Base-by-base conservation (phyloP, 2,329 filamentous ascomycete genomes). In the Colletotrichum lini region DNA sequence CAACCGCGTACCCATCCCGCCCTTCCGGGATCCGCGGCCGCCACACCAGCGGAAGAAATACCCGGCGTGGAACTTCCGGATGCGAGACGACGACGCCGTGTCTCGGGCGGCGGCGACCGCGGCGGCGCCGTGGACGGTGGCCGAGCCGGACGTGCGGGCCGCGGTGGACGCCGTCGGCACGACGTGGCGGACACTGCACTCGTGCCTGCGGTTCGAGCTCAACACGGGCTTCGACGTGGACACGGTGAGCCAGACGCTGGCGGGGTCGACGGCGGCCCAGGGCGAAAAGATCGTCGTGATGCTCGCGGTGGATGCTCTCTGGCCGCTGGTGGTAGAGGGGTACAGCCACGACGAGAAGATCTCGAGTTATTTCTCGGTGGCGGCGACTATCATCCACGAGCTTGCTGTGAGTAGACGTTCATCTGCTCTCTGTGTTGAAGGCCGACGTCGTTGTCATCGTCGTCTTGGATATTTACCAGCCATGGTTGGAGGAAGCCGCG, bases 1-100 rank as follows among this genome's bases (percentile, higher is more conserved):
- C n/a, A 77, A 79, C 64, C 73, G 77, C 61, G 73, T 72, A 9
- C 65, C 54, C 52, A 40, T 80, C 3, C 44, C 72, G 3, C 1
- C 5, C 1, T 12, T 4, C 0, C 60, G 73, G 0, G 77, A 78
- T 52, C 44, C 61, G 15, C 73, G 73, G 4, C 38, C 62, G 8
- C 16, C 40, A 23, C 44, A 40, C 5, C 44, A 44, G 57, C 65
- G 23, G 3, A 45, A 23, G 13, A 26, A 6, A n/a, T 26, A 52
- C 4, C 10, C 45, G 7, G 30, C 30, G 12, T 49, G 45, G n/a
- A 38, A 26, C 30, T 62, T 62, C 16, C 45, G 44, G 4, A 10
- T 62, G 23, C 56, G 30, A 1, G 15, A 57, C n/a, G 38, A 42
- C n/a, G 8, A 4, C 1, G 2, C 6, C n/a, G 4, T 30, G 26